Evolutionary conservation across 768 basidiomycete species (phyloP).

Genomic region (Tylopilus plumbeoviolaceoides): DNA sequence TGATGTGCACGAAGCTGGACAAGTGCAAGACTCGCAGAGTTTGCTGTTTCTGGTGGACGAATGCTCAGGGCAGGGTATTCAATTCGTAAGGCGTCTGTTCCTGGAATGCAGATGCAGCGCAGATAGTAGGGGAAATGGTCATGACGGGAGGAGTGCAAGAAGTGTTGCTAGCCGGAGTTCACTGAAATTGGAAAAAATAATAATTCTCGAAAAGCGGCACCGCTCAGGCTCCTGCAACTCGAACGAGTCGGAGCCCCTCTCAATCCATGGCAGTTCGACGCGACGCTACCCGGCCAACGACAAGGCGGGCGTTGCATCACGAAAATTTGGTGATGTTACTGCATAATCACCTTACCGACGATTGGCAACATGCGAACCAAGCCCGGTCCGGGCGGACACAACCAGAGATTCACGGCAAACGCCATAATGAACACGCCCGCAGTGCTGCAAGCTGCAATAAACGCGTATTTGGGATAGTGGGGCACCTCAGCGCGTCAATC

Average conservation of each 20-base stretch:
- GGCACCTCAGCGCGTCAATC: conserved; percentile 1
- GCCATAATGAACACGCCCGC: not conserved
- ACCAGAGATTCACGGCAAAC: not conserved
- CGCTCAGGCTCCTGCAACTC: conserved; percentile 7
- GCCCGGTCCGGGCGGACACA: not conserved
- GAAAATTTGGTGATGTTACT: too few species aligned
- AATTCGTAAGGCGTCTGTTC: not conserved
- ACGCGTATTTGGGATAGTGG: not conserved
- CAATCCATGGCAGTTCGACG: not conserved
- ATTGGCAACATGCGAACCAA: not conserved
- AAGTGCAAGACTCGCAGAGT: not conserved
- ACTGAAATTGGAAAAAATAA: conserved; percentile 29
- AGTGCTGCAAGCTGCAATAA: not conserved
- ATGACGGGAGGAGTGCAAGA: conserved; percentile 28
- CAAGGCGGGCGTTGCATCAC: not conserved
- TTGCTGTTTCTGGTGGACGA: conserved; percentile 1
- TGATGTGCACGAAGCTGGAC: conserved; percentile 5
- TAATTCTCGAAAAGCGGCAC: conserved; percentile 29
- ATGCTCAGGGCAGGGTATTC: conserved; percentile 2
- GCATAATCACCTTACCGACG: not conserved
- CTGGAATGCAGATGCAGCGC: conserved; percentile 7
- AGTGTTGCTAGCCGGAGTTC: conserved; percentile 27
- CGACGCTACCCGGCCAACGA: not conserved
- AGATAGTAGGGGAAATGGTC: conserved; percentile 11
- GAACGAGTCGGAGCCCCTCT: conserved; percentile 2